These are phyloP conservation scores for bread wheat (Triticum aestivum) DNA, from an alignment of 176 grass and related monocot genomes.

Conservation along the genomic window IWGSC_CS_RefSeq_v2.1 NC_057807.1:560785184-560785683, in stretches of 20 bases:
- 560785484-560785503: neutral
- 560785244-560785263: neutral
- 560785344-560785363: neutral
- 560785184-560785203: neutral
- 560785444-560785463: no score
- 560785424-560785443: no score
- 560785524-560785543: neutral
- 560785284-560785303: neutral
- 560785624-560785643: no score
- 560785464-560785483: neutral
- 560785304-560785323: neutral
- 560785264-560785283: neutral
- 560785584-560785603: no score
- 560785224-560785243: neutral
- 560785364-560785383: neutral
- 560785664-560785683: no score
- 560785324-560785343: neutral
- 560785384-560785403: no score
- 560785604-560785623: no score
- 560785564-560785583: no score
- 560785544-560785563: neutral
- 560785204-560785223: neutral
- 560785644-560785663: no score
- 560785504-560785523: neutral
- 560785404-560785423: no score